phyloP scores from a whole-genome alignment of 495 filamentous ascomycete species.

The Aspergillus heteromorphus region DNA sequence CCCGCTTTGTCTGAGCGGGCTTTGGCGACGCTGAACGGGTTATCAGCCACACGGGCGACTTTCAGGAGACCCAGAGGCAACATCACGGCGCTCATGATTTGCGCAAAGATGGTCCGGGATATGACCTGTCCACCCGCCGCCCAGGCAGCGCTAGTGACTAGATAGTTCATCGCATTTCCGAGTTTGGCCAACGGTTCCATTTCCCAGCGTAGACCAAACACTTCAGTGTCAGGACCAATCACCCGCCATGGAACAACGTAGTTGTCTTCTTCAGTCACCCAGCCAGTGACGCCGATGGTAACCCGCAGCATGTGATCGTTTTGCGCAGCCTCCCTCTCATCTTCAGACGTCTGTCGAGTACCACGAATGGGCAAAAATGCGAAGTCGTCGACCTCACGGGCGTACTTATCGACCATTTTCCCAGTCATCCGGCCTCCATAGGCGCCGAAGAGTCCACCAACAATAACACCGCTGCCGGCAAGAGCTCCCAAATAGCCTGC shows the following conservation, averaged over 20 bases:
- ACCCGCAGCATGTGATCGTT: slow-evolving; percentile 69
- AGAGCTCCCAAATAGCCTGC: slow-evolving; percentile 75
- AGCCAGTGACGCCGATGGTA: slow-evolving; percentile 77
- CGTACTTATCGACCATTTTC: slow-evolving; percentile 82
- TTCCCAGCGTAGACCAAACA: slow-evolving; percentile 84
- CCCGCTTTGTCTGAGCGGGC: slow-evolving; percentile 84
- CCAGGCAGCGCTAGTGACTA: slow-evolving; percentile 76
- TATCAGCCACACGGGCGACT: slow-evolving; percentile 76
- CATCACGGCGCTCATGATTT: slow-evolving; percentile 60
- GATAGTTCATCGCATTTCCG: slow-evolving; percentile 64
- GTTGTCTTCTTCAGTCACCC: slow-evolving; percentile 67
- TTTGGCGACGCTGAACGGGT: slow-evolving; percentile 82
- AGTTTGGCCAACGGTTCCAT: slow-evolving; percentile 70
- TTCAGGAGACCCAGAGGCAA: slow-evolving; percentile 79
- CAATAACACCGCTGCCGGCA: slow-evolving; percentile 67
- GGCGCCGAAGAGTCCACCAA: slow-evolving; percentile 83
- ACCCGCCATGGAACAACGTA: slow-evolving; percentile 70
- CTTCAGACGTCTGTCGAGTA: slow-evolving; percentile 32
- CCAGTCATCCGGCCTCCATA: slow-evolving; percentile 82
- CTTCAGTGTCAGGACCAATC: slow-evolving; percentile 63
- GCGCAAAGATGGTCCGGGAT: slow-evolving; percentile 69
- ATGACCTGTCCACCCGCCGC: slow-evolving; percentile 72
- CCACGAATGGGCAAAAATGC: slow-evolving; percentile 72
- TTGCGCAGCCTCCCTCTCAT: slow-evolving; percentile 38
- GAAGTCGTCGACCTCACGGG: slow-evolving; percentile 83